phyloP scores from a whole-genome alignment of 2,329 filamentous ascomycete species.

The Herpomyces periplanetae region DNA sequence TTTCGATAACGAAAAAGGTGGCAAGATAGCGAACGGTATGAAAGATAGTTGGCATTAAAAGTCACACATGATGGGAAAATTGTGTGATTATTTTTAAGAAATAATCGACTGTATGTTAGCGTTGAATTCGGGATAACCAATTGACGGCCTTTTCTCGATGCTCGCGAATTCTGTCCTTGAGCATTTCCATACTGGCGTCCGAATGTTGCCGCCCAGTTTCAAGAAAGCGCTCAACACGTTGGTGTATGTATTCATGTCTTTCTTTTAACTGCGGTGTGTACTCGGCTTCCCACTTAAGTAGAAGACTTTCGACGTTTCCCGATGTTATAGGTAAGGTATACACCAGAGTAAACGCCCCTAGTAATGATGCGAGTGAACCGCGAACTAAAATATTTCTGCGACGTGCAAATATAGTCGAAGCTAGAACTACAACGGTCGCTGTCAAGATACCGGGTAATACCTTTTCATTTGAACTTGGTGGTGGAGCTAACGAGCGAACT shows the following conservation, averaged over 20 bases:
- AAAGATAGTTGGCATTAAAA: too few species aligned
- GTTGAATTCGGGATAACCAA: too few species aligned
- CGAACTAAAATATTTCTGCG: conserved; percentile 57
- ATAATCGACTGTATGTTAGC: too few species aligned
- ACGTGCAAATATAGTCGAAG: conserved; percentile 54
- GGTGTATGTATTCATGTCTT: conserved; percentile 29
- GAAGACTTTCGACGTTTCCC: conserved; percentile 43
- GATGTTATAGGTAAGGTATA: conserved; percentile 56
- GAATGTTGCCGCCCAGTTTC: conserved; percentile 34
- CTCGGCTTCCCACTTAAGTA: conserved; percentile 71
- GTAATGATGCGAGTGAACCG: conserved; percentile 28
- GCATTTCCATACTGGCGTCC: conserved; percentile 24
- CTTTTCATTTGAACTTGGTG: conserved; percentile 47
- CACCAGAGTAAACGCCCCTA: conserved; percentile 52
- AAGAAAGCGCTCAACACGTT: conserved; percentile 25
- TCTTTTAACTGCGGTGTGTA: conserved; percentile 50
- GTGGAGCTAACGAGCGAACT: conserved; percentile 48
- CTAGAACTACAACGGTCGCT: conserved; percentile 74
- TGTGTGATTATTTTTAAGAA: too few species aligned
- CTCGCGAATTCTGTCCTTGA: conserved; percentile 40
- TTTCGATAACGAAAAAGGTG: too few species aligned
- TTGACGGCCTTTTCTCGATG: conserved; percentile 39
- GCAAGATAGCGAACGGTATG: too few species aligned
- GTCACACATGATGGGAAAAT: too few species aligned
- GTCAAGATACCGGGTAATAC: conserved; percentile 67